Conservation (phyloP, 495 filamentous ascomycete genomes). For the Hypomontagnella monticulosa region DNA sequence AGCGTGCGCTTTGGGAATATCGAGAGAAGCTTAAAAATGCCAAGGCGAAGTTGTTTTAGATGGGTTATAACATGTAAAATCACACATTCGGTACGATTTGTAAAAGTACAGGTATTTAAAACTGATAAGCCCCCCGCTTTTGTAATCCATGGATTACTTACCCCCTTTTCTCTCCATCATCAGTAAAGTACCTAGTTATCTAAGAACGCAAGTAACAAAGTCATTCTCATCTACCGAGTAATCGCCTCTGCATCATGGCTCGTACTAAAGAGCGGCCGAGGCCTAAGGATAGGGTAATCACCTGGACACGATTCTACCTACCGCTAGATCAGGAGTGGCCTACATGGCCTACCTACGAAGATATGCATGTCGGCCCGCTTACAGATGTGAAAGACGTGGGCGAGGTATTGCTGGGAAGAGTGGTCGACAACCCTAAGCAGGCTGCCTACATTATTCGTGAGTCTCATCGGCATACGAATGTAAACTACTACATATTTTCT, state of each 20-base stretch:
- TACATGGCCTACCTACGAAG: conserved; percentile 19
- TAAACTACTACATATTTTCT: background rate
- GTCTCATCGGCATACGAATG: background rate
- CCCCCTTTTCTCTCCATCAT: too few species aligned
- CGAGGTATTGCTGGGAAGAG: conserved; percentile 38
- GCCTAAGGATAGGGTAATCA: conserved; percentile 15
- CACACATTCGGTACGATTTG: too few species aligned
- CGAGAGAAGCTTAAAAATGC: background rate
- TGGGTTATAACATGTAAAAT: too few species aligned
- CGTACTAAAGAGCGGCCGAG: too few species aligned
- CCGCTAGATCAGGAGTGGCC: conserved; percentile 40
- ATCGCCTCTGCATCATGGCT: too few species aligned
- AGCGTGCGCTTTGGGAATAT: conserved; percentile 4
- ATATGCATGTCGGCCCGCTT: conserved; percentile 40
- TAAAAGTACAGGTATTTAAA: too few species aligned
- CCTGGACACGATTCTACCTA: conserved; percentile 43
- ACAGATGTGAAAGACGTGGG: conserved; percentile 10
- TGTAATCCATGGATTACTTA: too few species aligned
- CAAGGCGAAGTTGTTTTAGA: too few species aligned
- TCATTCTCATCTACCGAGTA: too few species aligned
- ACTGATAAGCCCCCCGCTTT: too few species aligned
- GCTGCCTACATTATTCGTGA: conserved; percentile 41
- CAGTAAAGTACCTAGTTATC: too few species aligned
- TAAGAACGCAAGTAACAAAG: too few species aligned
- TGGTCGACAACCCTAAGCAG: conserved; percentile 42